Evolutionary conservation across 2,329 filamentous ascomycete genomes (phyloP).

Genomic region (Arthrocladium fulminans): DNA sequence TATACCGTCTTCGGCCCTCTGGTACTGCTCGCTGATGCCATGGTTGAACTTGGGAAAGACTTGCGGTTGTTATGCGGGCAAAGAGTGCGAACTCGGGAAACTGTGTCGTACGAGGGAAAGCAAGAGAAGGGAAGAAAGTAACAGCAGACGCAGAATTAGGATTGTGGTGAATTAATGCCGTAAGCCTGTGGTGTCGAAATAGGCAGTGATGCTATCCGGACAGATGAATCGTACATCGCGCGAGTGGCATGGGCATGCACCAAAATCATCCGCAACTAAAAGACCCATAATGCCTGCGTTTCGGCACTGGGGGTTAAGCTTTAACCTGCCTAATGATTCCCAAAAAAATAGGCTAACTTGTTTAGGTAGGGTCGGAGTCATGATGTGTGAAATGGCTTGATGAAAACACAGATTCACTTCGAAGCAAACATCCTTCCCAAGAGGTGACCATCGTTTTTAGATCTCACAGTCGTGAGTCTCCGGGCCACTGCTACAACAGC

Average conservation of each 20-base stretch:
- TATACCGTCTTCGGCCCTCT: conserved; percentile 4
- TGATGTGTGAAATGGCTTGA: neutral
- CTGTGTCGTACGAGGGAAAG: too few species aligned
- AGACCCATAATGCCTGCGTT: neutral
- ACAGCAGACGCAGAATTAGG: neutral
- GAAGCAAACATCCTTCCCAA: neutral
- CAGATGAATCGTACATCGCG: neutral
- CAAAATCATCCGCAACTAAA: neutral
- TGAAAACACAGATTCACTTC: neutral
- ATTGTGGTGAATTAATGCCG: neutral
- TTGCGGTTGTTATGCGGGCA: too few species aligned
- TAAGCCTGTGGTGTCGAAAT: neutral
- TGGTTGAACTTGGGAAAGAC: too few species aligned
- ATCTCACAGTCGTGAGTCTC: neutral
- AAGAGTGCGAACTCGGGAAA: too few species aligned
- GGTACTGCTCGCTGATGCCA: neutral
- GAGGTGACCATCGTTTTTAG: neutral
- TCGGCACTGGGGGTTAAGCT: neutral
- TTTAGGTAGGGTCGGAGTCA: neutral
- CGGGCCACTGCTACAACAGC: neutral
- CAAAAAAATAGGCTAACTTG: neutral
- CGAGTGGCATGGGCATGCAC: neutral
- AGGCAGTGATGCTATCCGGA: conserved; percentile 2
- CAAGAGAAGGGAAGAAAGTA: neutral
- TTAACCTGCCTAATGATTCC: neutral